A percentile compares a stretch with the other conserved stretches of the same genome.
These are phyloP conservation scores for Inosperma sp. DNA, from an alignment of 768 basidiomycete species.

Conservation along the genomic window DNA sequence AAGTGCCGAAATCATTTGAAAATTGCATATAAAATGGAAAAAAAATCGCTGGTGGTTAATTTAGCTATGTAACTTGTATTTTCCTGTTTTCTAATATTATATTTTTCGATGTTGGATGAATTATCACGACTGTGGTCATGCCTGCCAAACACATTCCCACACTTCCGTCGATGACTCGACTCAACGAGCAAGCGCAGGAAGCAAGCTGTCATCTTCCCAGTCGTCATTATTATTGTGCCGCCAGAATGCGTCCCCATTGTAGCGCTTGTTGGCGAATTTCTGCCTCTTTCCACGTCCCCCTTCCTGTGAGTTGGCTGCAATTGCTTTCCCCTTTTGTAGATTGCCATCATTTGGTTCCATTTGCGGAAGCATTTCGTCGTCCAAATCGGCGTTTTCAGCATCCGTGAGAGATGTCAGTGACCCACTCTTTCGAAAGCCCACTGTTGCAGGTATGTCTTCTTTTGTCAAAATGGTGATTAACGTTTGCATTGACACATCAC, in stretches of 20 bases:
- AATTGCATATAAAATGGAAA: too few relatives aligned
- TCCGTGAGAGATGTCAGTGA: background rate
- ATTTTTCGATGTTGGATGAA: too few relatives aligned
- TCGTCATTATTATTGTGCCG: constrained; percentile 2
- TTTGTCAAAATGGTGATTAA: background rate
- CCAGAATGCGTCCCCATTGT: constrained; percentile 3
- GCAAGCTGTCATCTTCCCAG: constrained; percentile 2
- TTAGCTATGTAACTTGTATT: too few relatives aligned
- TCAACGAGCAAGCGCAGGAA: too few relatives aligned
- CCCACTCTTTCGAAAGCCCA: constrained; percentile 1
- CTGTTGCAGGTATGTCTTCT: background rate
- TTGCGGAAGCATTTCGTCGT: background rate
- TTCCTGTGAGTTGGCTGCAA: too few relatives aligned
- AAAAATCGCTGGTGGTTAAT: too few relatives aligned
- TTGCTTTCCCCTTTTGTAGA: background rate
- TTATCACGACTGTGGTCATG: too few relatives aligned
- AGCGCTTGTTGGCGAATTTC: background rate
- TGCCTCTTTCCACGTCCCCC: background rate
- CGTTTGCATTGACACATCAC: constrained; percentile 3
- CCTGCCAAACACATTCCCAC: constrained; percentile 1
- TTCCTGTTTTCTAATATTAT: too few relatives aligned
- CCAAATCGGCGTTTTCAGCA: too few relatives aligned
- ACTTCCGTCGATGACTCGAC: background rate
- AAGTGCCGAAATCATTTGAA: too few relatives aligned
- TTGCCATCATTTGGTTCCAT: background rate